Base-by-base conservation (phyloP, 2,329 filamentous ascomycete species). In the Didymosphaeria variabile region DNA sequence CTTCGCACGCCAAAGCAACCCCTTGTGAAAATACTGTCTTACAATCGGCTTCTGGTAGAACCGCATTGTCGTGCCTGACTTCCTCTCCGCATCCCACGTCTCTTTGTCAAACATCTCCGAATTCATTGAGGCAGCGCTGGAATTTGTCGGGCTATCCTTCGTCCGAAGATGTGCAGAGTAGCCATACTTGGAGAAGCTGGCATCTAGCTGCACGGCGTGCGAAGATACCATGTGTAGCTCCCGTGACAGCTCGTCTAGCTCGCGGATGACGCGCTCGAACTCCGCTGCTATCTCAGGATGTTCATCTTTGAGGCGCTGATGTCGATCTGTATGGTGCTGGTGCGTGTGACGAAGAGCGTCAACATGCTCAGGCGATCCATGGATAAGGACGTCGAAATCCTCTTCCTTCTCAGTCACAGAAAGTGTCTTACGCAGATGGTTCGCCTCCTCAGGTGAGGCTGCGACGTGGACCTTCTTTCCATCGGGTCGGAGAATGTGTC, bases 21-120 rank as follows among this genome's bases (percentile, higher is more conserved):
- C 87, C 60, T 86, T 86, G 71, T 90, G 87, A 67, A 89, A 89
- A 76, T 89, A 90, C 77, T 90, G 88, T 60, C 87, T 82, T 3
- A 90, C 81, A 7, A 86, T 83, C 0, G 88, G 88, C 63, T 81
- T 83, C 71, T 86, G 86, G 71, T 86, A 87, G 60, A 90, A 76
- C 69, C 84, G 85, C 69, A 88, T 82, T 1, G 83, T 80, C 51
- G 69, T 75, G 58, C 77, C 84, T 60, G 79, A 77, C 61, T 73
- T 75, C 54, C 71, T 69, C 23, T 74, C 71, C 23, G 70, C 68
- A 49, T 72, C 73, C 79, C 80, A 78, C 67, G 77, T 55, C 19
- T 73, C 65, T 71, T 66, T 75, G 75, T 67, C 75, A 70, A 68
- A 79, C 57, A 63, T 50, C 15, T 69, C 61, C n/a, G 64, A 64